Percentiles rank a stretch among this genome's conserved stretches.
Evolutionary conservation across 768 basidiomycete genomes (phyloP).

Genomic region (Tricholoma sp.): DNA sequence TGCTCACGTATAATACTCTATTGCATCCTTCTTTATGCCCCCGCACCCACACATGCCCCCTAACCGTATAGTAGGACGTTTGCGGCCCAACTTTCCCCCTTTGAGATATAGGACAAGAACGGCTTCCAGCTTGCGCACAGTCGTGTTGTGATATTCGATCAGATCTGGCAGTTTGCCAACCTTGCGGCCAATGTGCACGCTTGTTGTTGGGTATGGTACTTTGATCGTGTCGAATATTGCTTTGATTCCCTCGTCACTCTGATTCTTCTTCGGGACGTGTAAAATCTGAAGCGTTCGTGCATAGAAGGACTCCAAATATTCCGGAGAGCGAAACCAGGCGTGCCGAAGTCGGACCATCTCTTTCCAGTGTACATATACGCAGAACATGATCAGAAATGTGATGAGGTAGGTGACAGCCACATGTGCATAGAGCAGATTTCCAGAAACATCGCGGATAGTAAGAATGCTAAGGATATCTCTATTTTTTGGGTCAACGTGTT

Average conservation of each 20-base stretch:
- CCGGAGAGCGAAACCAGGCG: slow-evolving; percentile 86
- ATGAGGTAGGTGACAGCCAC: slow-evolving; percentile 80
- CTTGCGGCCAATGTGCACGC: slow-evolving; percentile 82
- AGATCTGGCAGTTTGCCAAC: slow-evolving; percentile 87
- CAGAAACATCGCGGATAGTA: slow-evolving; percentile 80
- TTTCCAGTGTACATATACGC: slow-evolving; percentile 71
- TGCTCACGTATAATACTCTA: slow-evolving; percentile 87
- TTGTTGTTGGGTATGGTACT: slow-evolving; percentile 87
- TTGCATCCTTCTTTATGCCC: slow-evolving; percentile 83
- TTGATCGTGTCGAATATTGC: slow-evolving; percentile 67
- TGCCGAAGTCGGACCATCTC: slow-evolving; percentile 75
- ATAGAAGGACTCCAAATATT: slow-evolving; percentile 87
- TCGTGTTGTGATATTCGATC: slow-evolving; percentile 87
- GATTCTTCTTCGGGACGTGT: slow-evolving; percentile 72
- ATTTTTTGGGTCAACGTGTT: slow-evolving; percentile 42
- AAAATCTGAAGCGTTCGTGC: slow-evolving; percentile 85
- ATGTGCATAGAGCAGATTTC: slow-evolving; percentile 74
- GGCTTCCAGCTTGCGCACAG: slow-evolving; percentile 90
- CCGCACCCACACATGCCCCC: slow-evolving; percentile 83
- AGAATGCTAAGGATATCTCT: slow-evolving; percentile 72
- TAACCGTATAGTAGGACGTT: slow-evolving; percentile 73
- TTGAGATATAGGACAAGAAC: slow-evolving; percentile 89
- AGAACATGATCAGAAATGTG: slow-evolving; percentile 65
- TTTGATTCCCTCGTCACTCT: slow-evolving; percentile 81
- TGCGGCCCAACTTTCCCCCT: slow-evolving; percentile 70